A percentile compares a stretch with the other conserved stretches of the same genome.
These are phyloP conservation scores for Quercus berberidifolia DNA, from an alignment of 306 rosid species.

Conservation along the genomic window DNA sequence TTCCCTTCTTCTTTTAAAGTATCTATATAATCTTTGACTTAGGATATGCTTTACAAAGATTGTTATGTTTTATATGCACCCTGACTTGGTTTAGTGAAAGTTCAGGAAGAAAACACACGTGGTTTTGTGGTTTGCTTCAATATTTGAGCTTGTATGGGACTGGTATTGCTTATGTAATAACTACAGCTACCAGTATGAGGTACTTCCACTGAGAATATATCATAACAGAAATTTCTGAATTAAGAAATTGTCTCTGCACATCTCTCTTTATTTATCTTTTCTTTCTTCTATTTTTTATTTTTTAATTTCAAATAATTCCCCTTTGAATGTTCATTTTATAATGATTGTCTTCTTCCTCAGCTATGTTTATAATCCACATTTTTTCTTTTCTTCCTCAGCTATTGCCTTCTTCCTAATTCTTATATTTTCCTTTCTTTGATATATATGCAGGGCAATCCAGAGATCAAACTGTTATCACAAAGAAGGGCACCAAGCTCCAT, in stretches of 20 bases:
- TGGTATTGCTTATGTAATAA: conserved; percentile 55
- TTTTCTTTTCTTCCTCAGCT: background rate
- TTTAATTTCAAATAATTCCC: too few species aligned
- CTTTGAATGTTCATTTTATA: too few species aligned
- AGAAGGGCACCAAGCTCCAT: conserved; percentile 71
- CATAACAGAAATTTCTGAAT: background rate
- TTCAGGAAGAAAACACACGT: conserved; percentile 52
- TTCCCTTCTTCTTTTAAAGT: background rate
- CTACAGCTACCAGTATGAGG: conserved; percentile 68
- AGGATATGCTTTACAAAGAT: background rate
- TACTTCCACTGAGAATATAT: conserved; percentile 24
- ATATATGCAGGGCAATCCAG: conserved; percentile 59
- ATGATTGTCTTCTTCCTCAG: background rate
- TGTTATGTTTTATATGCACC: background rate
- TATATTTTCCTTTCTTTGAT: background rate
- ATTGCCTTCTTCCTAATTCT: background rate
- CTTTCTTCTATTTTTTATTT: too few species aligned
- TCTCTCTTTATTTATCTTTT: too few species aligned
- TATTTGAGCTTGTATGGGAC: conserved; percentile 62
- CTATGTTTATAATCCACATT: background rate
- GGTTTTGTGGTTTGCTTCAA: conserved; percentile 52
- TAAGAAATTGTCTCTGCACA: background rate
- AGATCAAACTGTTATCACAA: conserved; percentile 73
- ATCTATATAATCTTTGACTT: background rate
- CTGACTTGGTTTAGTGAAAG: conserved; percentile 25